Evolutionary conservation across 225 moss, liverwort and hornwort species (phyloP).

Genomic region (Bryoerythrophyllum caledonicum): DNA sequence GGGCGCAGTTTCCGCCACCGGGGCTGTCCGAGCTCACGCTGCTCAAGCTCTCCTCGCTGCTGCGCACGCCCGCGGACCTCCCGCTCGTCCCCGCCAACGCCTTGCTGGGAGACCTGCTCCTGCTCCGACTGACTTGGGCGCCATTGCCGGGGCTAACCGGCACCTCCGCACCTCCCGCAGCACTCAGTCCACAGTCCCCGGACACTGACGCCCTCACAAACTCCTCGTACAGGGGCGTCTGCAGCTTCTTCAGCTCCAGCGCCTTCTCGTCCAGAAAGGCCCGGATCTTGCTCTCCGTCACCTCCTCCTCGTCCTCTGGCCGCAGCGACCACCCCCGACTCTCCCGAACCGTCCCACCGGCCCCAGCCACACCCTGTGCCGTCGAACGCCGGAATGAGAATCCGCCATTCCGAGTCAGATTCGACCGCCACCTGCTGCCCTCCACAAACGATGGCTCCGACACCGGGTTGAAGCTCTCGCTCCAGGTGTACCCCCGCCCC

Average conservation of each 20-base stretch:
- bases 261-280: conserved; percentile 96
- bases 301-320: conserved; percentile 85
- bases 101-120: conserved; percentile 80
- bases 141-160: conserved; percentile 61
- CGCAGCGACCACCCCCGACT: conserved; percentile 40
- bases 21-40: conserved; percentile 83
- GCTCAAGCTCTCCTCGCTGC: conserved; percentile 82
- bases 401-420: conserved; percentile 42
- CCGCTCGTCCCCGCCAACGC: conserved; percentile 54
- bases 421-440: conserved; percentile 43
- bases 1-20: conserved; percentile 40
- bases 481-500: conserved; percentile 29
- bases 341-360: conserved; percentile 23
- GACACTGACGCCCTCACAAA: conserved; percentile 45
- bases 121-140: conserved; percentile 46
- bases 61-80: conserved; percentile 51
- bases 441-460: conserved; percentile 67
- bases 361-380: conserved; percentile 15
- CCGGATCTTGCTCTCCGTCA: conserved; percentile 89
- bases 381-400: conserved; percentile 31
- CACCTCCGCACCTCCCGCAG: conserved; percentile 55
- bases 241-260: conserved; percentile 75
- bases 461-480: conserved; percentile 88
- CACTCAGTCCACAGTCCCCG: conserved; percentile 28
- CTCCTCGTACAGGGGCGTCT: conserved; percentile 90